Evolutionary conservation across 2,329 filamentous ascomycete genomes (phyloP), one percentile per base, ranked within the genome.

Genomic region (Ophiosphaerella herpotricha): DNA sequence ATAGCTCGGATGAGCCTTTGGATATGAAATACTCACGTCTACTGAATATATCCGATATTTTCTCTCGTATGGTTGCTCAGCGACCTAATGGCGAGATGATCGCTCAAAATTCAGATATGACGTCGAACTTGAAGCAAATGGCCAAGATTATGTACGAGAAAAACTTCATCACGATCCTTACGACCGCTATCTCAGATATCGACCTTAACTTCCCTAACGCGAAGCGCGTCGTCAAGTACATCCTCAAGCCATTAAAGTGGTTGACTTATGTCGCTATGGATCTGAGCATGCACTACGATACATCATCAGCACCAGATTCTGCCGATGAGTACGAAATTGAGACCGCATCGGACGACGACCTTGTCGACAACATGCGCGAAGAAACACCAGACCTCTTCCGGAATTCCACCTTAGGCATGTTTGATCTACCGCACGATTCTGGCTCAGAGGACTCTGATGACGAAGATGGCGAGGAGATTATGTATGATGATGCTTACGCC

Each of bases 101-200:
- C 31, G 57, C 76, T 75, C 52, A 68, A 42, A 73, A 66, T 48
- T 63, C 64, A 37, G 67, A 71, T 43, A 44, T 73, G 32, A 70
- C 69, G 7, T 65, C 70, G 7, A 92, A 91, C 7, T 88, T 92
- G 56, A 86, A 88, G 63, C 91, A 96, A 67, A 83, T 99, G 60
- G 88, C 90, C 31, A 90, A 91, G 60, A 85, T 97, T 52, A 99
- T 99, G 94, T 97, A 96, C 64, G 94, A 99, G 75, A 99, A 97
- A 77, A 91, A 95, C 48, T 96, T 94, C 70, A 87, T 97, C 54
- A 84, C 89, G 21, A 89, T 93, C 40, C 77, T 99, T 51, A 97
- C 94, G 2, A 85, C 87, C 11, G 96, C 95, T 1, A 92, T 99
- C 62, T 91, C 94, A 14, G 95, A 99, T 64, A 88, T 99, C 52